Base-by-base conservation (phyloP, 345 rosid species). In the Hibiscus syriacus region DNA sequence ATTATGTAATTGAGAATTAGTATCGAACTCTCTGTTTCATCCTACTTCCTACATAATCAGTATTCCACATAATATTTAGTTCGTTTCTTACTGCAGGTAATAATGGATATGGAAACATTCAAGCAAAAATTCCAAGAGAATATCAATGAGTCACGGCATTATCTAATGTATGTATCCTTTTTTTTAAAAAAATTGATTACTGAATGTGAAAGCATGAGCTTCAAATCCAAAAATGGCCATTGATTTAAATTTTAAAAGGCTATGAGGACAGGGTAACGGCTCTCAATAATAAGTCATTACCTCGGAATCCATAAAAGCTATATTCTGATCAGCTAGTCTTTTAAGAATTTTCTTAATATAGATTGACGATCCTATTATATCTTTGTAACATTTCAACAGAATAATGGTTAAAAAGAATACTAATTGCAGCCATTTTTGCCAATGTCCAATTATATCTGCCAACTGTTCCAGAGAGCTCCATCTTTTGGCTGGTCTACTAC, bases 31-130 rank as follows among this genome's bases (percentile, higher is more conserved):
- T 36, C 49, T 60, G n/a, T n/a, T 60, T 43, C 67, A 45, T 63
- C 67, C 54, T 63, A 14, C 20, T 13, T 39, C 67, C 54, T 43
- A 63, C 20, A 39, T 39, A n/a, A 3, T 41, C 53, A 36, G n/a
- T n/a, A n/a, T n/a, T n/a, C n/a, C n/a, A n/a, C n/a, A n/a, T n/a
- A n/a, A n/a, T n/a, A n/a, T n/a, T n/a, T n/a, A n/a, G n/a, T 25
- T 55, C 56, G 23, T 58, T 25, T 66, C 36, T n/a, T 25, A 59
- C 66, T 64, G 49, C 81, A 87, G 88, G 90, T 89, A 65, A 87
- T 93, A 70, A 76, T 82, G 72, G 85, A 83, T 58, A 93, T 93
- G 97, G 96, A 93, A 81, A 85, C 69, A 57, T 85, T 81, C 75
- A 90, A 89, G 83, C 94, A 87, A 80, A 85, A 82, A 6, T 77